Conservation (phyloP, 495 filamentous ascomycete species). For the Podospora pseudocomata region DNA sequence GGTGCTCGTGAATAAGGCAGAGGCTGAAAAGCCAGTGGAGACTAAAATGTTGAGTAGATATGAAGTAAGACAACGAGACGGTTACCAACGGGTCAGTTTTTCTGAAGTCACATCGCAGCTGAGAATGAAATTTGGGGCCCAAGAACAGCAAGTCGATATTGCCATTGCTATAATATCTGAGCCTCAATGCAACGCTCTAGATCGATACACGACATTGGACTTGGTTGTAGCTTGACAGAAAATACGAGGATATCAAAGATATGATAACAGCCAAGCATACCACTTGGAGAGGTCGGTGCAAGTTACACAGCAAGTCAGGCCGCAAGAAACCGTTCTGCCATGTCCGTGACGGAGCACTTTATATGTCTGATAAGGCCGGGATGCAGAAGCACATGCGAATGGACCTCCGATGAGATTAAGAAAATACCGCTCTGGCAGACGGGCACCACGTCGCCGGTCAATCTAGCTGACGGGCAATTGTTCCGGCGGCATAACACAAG, state of each 20-base stretch:
- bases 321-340: not conserved
- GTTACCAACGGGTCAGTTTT: not conserved
- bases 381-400: not conserved
- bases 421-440: not conserved
- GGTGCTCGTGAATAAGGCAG: not conserved
- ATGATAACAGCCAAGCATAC: not conserved
- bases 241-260: not conserved
- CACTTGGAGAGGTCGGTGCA: not conserved
- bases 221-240: not conserved
- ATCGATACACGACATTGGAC: not conserved
- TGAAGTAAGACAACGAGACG: not conserved
- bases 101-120: not conserved
- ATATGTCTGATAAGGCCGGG: not conserved
- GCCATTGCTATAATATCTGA: not conserved
- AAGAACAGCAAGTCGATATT: not conserved
- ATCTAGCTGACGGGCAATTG: not conserved
- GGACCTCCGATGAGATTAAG: not conserved
- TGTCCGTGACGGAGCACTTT: not conserved
- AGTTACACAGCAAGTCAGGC: not conserved
- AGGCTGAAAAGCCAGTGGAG: not conserved
- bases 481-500: not conserved
- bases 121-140: not conserved
- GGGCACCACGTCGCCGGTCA: not conserved
- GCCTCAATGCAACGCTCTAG: not conserved
- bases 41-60: not conserved